Evolutionary conservation across 1,284 basidiomycete species (phyloP), one percentile per base, ranked within the genome.

Genomic region (Sparassis latifolia): DNA sequence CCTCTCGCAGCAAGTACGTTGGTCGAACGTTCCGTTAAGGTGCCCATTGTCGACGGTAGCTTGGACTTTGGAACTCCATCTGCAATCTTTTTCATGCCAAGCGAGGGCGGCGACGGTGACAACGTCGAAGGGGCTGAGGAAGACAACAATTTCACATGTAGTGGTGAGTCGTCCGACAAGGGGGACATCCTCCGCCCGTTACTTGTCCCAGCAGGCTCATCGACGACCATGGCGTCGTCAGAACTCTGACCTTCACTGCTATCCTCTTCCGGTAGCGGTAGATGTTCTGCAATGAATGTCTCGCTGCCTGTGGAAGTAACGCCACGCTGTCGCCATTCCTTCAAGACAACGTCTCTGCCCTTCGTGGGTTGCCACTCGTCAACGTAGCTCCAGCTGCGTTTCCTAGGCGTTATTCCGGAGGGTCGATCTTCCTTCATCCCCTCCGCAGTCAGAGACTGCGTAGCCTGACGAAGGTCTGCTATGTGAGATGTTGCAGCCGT

Each of bases 361-460:
- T 77, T 71, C 5, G 86, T 88, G 49, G 85, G 66, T 43, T 81
- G 74, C 86, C 89, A 89, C 48, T 79, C 67, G 53, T 86, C 83
- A 4, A 74, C 69, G 55, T 82, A 85, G 52, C 82, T 68, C 79
- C 83, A 86, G 35, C 66, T 67, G 39, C 84, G 80, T 69, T 88
- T 90, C 42, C 77, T 77, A 30, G 89, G 89, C 3, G 88, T 91
- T 49, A 67, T 68, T 6, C 87, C 88, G 7, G 82, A 86, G 2
- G 83, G 68, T 32, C 68, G 63, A 58, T 88, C 87, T 50, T 83
- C 80, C 50, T 69, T 74, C 2, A 78, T 74, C 4, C 83, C 86
- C 49, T 82, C 70, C 29, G 80, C 75, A 3, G 76, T 59, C n/a
- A 90, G 68, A 9, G 69, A 68, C 33, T 74, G 69, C 5, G 77